Evolutionary conservation across 805 yeast species (phyloP).

Genomic region (Tanozyma kutaoensis): DNA sequence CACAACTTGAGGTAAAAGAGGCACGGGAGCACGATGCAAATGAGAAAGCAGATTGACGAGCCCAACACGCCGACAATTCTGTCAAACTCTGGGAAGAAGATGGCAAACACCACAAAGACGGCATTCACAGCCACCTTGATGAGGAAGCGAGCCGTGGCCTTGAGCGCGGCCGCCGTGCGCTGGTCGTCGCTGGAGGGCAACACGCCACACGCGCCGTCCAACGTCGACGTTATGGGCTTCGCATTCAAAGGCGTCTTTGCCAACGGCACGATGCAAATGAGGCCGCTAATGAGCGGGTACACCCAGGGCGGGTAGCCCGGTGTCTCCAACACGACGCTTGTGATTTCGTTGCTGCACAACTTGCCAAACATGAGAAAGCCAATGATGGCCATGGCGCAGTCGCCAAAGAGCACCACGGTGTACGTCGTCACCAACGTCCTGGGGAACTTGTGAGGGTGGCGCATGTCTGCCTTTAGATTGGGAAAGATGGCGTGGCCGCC

Average conservation of each 20-base stretch:
- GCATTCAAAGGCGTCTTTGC: constrained; percentile 79
- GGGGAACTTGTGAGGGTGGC: constrained; percentile 44
- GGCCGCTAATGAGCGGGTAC: constrained; percentile 38
- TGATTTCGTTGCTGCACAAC: constrained; percentile 36
- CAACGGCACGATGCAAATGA: constrained; percentile 73
- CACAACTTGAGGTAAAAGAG: constrained; percentile 39
- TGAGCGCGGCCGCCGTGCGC: too few relatives aligned
- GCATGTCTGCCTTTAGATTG: constrained; percentile 59
- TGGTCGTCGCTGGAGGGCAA: too few relatives aligned
- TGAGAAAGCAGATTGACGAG: constrained; percentile 62
- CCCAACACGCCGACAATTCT: constrained; percentile 73
- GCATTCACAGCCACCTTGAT: constrained; percentile 35
- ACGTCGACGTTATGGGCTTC: constrained; percentile 64
- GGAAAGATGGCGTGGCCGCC: constrained; percentile 81
- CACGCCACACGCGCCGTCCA: constrained; percentile 31
- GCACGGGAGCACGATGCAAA: constrained; percentile 71
- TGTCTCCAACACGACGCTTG: constrained; percentile 31
- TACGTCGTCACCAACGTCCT: constrained; percentile 46
- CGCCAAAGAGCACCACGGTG: constrained; percentile 44
- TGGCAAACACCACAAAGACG: constrained; percentile 43
- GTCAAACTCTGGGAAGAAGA: constrained; percentile 68
- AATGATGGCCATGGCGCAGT: constrained; percentile 47
- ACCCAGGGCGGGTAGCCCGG: constrained; percentile 37
- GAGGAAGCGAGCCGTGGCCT: constrained; percentile 6
- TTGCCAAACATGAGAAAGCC: constrained; percentile 53